Evolutionary conservation across 345 rosid species (phyloP).

Genomic region (Orychophragmus violaceus): DNA sequence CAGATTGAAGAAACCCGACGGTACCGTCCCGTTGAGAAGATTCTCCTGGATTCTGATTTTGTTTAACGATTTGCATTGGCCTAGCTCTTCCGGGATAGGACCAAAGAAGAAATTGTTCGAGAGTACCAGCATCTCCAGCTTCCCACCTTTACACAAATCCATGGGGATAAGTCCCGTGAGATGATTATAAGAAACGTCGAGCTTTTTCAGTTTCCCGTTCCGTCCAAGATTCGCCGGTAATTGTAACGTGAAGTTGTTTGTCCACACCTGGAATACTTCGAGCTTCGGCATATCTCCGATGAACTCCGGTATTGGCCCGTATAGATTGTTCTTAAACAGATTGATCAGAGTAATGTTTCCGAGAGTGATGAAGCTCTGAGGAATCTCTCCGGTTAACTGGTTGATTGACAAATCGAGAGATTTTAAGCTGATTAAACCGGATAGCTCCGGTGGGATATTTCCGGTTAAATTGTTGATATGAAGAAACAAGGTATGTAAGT

Average conservation of each 20-base stretch:
- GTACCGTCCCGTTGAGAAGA: conserved; percentile 54
- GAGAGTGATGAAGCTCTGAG: conserved; percentile 45
- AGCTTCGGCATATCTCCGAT: conserved; percentile 66
- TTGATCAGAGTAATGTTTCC: conserved; percentile 49
- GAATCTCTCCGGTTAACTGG: conserved; percentile 64
- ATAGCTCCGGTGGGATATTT: conserved; percentile 58
- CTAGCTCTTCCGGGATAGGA: conserved; percentile 58
- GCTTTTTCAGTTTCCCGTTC: conserved; percentile 46
- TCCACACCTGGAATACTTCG: conserved; percentile 65
- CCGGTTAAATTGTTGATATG: conserved; percentile 71
- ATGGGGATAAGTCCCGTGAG: conserved; percentile 66
- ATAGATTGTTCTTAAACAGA: conserved; percentile 57
- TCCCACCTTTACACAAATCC: conserved; percentile 64
- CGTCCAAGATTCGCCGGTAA: conserved; percentile 67
- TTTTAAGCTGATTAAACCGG: conserved; percentile 52
- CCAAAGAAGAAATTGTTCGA: conserved; percentile 70
- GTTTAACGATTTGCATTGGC: conserved; percentile 57
- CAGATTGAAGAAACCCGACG: conserved; percentile 59
- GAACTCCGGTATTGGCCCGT: conserved; percentile 59
- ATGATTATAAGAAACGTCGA: conserved; percentile 66
- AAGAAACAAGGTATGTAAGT: conserved; percentile 60
- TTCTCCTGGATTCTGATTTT: conserved; percentile 52
- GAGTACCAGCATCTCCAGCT: conserved; percentile 43
- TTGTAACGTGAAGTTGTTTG: conserved; percentile 61
- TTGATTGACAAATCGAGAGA: conserved; percentile 75